phyloP scores from a whole-genome alignment of 305 asterid species.

The Plantago coronopus region DNA sequence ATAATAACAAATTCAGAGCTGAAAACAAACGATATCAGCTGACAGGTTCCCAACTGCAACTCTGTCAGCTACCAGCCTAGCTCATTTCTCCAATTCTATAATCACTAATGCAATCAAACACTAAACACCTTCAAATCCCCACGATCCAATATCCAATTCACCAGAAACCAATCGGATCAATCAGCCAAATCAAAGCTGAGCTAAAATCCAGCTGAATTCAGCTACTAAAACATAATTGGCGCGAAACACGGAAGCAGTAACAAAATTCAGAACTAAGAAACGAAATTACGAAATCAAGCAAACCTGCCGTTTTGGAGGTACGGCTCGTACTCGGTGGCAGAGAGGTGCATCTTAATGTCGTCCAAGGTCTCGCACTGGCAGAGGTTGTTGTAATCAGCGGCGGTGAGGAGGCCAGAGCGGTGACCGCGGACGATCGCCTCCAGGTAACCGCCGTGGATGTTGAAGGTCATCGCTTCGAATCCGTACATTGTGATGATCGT shows the following conservation, averaged over 20 bases:
- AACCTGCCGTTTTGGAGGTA: constrained; percentile 89
- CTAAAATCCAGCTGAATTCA: background rate
- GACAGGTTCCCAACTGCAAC: too few species aligned
- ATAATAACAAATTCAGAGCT: too few species aligned
- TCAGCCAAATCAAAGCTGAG: constrained; percentile 3
- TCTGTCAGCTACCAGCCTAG: too few species aligned
- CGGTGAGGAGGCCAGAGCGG: constrained; percentile 90
- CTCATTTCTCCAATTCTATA: too few species aligned
- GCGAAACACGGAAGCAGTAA: background rate
- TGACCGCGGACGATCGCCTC: constrained; percentile 94
- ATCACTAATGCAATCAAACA: background rate
- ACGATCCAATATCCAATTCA: constrained; percentile 3
- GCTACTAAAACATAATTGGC: background rate
- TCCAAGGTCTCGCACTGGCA: constrained; percentile 94
- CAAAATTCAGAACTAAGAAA: constrained; percentile 8
- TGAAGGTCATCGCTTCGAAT: constrained; percentile 86
- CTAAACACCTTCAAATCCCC: background rate
- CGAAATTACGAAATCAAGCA: too few species aligned
- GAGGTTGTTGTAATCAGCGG: constrained; percentile 92
- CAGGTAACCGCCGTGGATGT: constrained; percentile 81
- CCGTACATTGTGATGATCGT: constrained; percentile 57
- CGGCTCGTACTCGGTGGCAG: constrained; percentile 91
- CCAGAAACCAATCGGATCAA: background rate
- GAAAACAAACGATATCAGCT: too few species aligned
- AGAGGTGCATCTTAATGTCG: constrained; percentile 94